Percentiles rank a stretch among this genome's conserved stretches.
Evolutionary conservation across 495 filamentous ascomycete genomes (phyloP).

Genomic region (Aspergillus cristatus): DNA sequence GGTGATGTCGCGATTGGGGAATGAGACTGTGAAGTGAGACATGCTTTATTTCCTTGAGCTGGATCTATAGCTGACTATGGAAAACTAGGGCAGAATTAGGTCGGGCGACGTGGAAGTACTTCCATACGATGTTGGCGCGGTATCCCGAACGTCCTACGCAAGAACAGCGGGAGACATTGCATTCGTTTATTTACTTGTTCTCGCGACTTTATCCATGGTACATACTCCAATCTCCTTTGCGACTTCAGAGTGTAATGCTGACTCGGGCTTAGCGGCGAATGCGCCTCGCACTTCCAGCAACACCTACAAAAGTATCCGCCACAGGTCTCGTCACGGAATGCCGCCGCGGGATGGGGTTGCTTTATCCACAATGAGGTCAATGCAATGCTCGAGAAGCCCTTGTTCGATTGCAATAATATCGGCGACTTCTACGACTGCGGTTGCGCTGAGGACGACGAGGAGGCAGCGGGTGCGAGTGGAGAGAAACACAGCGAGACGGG

Average conservation of each 20-base stretch:
- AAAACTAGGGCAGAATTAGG: constrained; percentile 69
- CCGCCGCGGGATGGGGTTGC: constrained; percentile 86
- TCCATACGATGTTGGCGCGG: constrained; percentile 91
- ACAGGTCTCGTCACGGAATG: constrained; percentile 73
- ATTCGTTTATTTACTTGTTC: constrained; percentile 82
- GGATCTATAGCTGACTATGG: background rate
- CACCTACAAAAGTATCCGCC: constrained; percentile 80
- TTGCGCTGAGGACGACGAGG: constrained; percentile 64
- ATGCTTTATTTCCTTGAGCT: background rate
- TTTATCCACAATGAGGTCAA: constrained; percentile 95
- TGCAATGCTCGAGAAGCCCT: constrained; percentile 65
- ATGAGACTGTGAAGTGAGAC: constrained; percentile 67
- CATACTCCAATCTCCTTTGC: background rate
- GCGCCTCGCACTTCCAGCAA: constrained; percentile 80
- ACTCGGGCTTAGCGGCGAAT: constrained; percentile 62
- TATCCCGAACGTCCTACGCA: constrained; percentile 78
- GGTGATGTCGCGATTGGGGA: constrained; percentile 84
- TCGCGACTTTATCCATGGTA: constrained; percentile 84
- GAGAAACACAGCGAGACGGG: constrained; percentile 5
- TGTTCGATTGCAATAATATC: constrained; percentile 84
- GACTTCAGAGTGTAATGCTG: constrained; percentile 1
- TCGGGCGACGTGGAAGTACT: constrained; percentile 80
- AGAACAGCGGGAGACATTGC: constrained; percentile 76
- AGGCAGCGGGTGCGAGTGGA: background rate
- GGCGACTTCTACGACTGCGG: constrained; percentile 95